These are phyloP conservation scores for Macrotyloma uniflorum DNA, from an alignment of 306 rosid species.

Conservation along the genomic window DNA sequence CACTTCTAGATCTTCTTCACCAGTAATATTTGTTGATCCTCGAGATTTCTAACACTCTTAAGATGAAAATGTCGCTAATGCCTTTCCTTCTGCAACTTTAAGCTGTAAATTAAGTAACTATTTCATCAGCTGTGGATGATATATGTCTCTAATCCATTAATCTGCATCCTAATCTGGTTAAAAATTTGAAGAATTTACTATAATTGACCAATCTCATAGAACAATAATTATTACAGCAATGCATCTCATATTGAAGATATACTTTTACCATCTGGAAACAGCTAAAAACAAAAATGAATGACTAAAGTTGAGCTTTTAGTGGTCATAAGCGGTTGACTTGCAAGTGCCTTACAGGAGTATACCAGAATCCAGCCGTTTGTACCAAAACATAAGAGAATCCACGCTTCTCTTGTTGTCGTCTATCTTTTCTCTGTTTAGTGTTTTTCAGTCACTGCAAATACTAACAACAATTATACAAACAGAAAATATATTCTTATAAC, in stretches of 20 bases:
- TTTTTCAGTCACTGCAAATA: background rate
- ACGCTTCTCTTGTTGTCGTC: constrained; percentile 10
- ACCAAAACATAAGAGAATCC: constrained; percentile 22
- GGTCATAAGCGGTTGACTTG: constrained; percentile 22
- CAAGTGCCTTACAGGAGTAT: constrained; percentile 22
- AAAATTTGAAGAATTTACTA: background rate
- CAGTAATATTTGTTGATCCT: constrained; percentile 82
- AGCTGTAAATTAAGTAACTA: constrained; percentile 30
- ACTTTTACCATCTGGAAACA: background rate
- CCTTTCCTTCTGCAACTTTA: constrained; percentile 3
- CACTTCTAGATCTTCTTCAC: constrained; percentile 51
- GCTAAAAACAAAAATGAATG: background rate
- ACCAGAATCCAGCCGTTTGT: constrained; percentile 27
- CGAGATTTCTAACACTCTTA: constrained; percentile 62
- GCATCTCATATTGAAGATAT: background rate
- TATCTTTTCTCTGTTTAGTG: background rate
- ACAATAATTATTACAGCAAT: background rate
- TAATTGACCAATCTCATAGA: background rate
- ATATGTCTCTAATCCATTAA: background rate
- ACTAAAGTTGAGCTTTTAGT: constrained; percentile 25
- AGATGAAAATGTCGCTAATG: constrained; percentile 9
- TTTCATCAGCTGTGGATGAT: constrained; percentile 21
- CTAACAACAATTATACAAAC: too few relatives aligned
- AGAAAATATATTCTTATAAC: too few relatives aligned
- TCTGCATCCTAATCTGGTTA: background rate